Percentiles rank a stretch among this genome's conserved stretches.
These are phyloP conservation scores for Rhinocladiella mackenziei DNA, from an alignment of 2,329 filamentous ascomycete genomes.

Conservation along the genomic window DNA sequence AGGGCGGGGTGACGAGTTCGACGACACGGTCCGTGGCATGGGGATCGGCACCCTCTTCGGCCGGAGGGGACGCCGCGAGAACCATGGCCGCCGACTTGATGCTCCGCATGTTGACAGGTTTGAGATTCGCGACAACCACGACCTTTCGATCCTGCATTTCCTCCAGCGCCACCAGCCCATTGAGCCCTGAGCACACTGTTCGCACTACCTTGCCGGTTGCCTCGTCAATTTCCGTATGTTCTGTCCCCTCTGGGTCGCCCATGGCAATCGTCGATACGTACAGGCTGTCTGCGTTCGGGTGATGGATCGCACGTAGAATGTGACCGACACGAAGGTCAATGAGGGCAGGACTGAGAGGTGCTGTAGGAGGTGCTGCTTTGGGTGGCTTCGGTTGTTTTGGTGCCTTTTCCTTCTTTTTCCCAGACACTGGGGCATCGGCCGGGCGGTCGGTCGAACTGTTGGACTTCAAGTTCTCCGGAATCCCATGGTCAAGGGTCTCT, in stretches of 20 bases:
- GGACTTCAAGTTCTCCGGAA: constrained; percentile 24
- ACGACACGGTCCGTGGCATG: constrained; percentile 72
- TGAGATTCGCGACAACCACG: constrained; percentile 93
- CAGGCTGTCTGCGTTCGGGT: constrained; percentile 93
- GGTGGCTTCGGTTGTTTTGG: constrained; percentile 88
- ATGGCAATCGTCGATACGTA: constrained; percentile 94
- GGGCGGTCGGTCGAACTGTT: constrained; percentile 25
- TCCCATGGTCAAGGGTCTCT: constrained; percentile 34
- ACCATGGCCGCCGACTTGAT: constrained; percentile 84
- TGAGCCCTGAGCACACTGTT: constrained; percentile 94
- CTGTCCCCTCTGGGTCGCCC: constrained; percentile 77
- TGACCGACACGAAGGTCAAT: constrained; percentile 96
- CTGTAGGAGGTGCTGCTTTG: constrained; percentile 62
- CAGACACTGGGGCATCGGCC: constrained; percentile 25
- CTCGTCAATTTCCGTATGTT: constrained; percentile 74
- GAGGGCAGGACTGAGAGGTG: constrained; percentile 74
- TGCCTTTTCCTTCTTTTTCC: constrained; percentile 68
- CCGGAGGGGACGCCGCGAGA: constrained; percentile 76
- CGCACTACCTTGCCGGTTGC: constrained; percentile 87
- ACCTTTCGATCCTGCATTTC: constrained; percentile 98
- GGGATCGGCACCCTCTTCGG: constrained; percentile 73
- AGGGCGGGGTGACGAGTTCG: constrained; percentile 83
- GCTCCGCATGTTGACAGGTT: constrained; percentile 98
- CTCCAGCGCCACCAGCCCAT: constrained; percentile 84
- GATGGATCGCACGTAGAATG: constrained; percentile 91